Conservation (phyloP, 345 rosid genomes). For the Triadica sebifera region DNA sequence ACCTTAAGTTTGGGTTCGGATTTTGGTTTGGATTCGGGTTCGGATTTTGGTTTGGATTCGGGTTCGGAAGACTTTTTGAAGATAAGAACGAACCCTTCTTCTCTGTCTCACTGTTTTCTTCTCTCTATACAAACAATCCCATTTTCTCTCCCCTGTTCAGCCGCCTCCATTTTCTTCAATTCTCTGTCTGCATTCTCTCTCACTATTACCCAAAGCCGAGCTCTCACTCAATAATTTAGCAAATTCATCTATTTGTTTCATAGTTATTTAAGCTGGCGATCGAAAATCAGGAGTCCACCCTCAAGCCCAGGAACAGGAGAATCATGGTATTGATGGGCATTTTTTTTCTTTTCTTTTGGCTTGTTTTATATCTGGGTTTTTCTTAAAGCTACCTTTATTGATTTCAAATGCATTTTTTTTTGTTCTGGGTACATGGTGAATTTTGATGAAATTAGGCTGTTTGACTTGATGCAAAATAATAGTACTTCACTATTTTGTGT, state of each 20-base stretch:
- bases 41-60: too few relatives aligned
- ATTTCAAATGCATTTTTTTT: too few relatives aligned
- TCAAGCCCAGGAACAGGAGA: conserved; percentile 54
- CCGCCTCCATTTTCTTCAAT: background rate
- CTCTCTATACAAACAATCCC: conserved; percentile 10
- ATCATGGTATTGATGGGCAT: conserved; percentile 43
- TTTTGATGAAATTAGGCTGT: too few relatives aligned
- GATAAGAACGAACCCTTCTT: conserved; percentile 37
- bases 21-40: background rate
- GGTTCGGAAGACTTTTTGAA: conserved; percentile 22
- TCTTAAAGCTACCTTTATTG: too few relatives aligned
- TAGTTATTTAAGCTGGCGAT: conserved; percentile 38
- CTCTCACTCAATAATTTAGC: too few relatives aligned
- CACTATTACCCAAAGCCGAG: background rate
- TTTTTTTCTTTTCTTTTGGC: background rate
- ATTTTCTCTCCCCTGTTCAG: conserved; percentile 6
- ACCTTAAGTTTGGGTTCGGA: conserved; percentile 5
- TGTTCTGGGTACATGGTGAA: too few relatives aligned
- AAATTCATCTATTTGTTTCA: background rate
- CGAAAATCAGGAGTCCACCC: conserved; percentile 42
- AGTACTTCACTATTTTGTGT: background rate
- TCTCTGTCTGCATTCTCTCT: conserved; percentile 1
- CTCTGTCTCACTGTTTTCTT: background rate
- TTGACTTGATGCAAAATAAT: too few relatives aligned
- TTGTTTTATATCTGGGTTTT: background rate